Evolutionary conservation across 257 asterid genomes (phyloP).

Genomic region (Lavandula angustifolia): DNA sequence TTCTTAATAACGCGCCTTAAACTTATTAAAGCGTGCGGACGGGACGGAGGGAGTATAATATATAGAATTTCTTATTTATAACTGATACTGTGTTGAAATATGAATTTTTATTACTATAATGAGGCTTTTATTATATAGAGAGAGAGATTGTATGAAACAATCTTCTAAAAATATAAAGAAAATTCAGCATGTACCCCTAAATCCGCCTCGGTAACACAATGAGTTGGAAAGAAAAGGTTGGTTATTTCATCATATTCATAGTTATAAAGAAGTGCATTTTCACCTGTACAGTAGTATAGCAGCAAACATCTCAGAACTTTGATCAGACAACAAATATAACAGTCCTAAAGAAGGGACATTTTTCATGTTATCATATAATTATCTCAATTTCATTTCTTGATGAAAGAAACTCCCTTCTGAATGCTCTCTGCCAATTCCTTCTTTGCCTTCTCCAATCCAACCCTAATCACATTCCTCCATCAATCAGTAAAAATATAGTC

Average conservation of each 20-base stretch:
- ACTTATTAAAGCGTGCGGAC: too few relatives aligned
- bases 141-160: too few relatives aligned
- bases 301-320: constrained; percentile 4
- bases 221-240: too few relatives aligned
- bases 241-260: not conserved
- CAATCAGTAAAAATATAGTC: not conserved
- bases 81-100: too few relatives aligned
- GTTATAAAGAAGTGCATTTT: constrained; percentile 13
- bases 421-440: constrained; percentile 71
- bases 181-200: not conserved
- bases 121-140: too few relatives aligned
- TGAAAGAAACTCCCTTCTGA: constrained; percentile 78
- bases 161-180: not conserved
- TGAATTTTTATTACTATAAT: too few relatives aligned
- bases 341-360: not conserved
- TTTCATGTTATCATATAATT: not conserved
- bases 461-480: constrained; percentile 39
- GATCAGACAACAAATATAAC: constrained; percentile 13
- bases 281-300: constrained; percentile 21
- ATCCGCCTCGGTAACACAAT: too few relatives aligned
- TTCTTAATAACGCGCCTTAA: too few relatives aligned
- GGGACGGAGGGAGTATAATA: too few relatives aligned
- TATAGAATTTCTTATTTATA: too few relatives aligned
- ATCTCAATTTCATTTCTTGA: constrained; percentile 47
- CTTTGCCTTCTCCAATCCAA: constrained; percentile 81